Percentiles rank a stretch among this genome's conserved stretches.
Conservation (phyloP, 2,329 filamentous ascomycete genomes). For the Ophiognomonia clavigignenti-juglandacearum region DNA sequence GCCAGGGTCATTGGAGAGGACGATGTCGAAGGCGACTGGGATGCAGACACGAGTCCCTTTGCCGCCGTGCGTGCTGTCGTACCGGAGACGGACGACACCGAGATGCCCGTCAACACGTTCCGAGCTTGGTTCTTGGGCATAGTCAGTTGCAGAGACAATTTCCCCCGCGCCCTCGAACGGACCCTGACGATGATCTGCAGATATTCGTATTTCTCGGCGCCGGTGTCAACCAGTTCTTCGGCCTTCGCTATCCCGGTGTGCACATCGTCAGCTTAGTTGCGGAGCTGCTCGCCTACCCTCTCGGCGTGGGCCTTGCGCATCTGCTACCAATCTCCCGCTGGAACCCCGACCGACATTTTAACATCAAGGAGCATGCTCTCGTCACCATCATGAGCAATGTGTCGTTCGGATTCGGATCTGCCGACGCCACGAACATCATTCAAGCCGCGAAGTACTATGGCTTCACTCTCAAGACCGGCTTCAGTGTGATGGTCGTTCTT, state of each 20-base stretch:
- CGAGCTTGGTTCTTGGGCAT: constrained; percentile 39
- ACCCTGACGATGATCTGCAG: constrained; percentile 11
- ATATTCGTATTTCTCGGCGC: constrained; percentile 41
- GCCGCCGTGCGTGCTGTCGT: constrained; percentile 27
- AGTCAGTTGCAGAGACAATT: constrained; percentile 18
- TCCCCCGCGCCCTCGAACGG: neutral
- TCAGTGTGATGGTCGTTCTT: constrained; percentile 31
- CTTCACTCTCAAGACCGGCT: constrained; percentile 32
- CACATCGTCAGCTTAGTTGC: constrained; percentile 40
- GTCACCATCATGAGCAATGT: constrained; percentile 45
- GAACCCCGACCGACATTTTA: constrained; percentile 39
- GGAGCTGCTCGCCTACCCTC: constrained; percentile 37
- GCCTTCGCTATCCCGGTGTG: constrained; percentile 39
- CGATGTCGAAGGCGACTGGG: constrained; percentile 26
- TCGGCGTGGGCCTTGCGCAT: constrained; percentile 34
- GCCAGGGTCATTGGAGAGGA: constrained; percentile 21
- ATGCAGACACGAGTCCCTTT: constrained; percentile 27
- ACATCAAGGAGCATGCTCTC: constrained; percentile 41
- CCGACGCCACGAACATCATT: constrained; percentile 40
- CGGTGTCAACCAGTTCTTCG: constrained; percentile 43
- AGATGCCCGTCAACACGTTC: constrained; percentile 39
- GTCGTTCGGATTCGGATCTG: constrained; percentile 39
- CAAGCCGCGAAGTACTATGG: constrained; percentile 38
- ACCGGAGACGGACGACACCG: constrained; percentile 27
- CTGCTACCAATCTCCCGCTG: constrained; percentile 31